Evolutionary conservation across 345 rosid species (phyloP), one percentile per base, ranked within the genome.

Genomic region (Populus alba): DNA sequence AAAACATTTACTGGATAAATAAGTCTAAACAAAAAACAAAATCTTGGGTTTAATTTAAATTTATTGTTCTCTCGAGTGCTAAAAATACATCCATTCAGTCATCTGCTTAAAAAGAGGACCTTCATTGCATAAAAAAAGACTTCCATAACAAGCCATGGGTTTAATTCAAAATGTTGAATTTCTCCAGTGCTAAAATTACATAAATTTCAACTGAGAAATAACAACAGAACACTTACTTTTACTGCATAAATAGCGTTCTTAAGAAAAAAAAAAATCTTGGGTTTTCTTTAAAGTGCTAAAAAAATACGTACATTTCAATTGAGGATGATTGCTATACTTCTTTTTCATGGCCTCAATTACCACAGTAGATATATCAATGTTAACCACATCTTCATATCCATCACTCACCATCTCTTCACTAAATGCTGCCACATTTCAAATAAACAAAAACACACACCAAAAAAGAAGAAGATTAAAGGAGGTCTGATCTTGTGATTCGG

Each of bases 351-450:
- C 79, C 49, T 88, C 90, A 35, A 92, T 86, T 43, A 90, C 97
- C 2, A 94, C 94, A 63, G 92, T 82, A 1, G 98, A 94, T 61
- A 92, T 87, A 75, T 94, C 98, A 9, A 91, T 75, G 79, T 84
- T 94, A 66, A 94, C 90, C 62, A 94, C 92, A 67, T 92, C 93
- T 79, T 89, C 88, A 70, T 90, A 94, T 20, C 97, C 97, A 78
- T 90, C 97, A 68, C 90, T 91, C 74, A 85, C 89, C 98, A 94
- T 85, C 20, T 87, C 93, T 78, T 91, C 90, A 70, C 97, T 90
- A 74, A 94, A 92, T 43, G 89, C 98, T 92, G 87, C 79, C 74
- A 62, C 45, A 78, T 23, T 5, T 23, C 27, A 8, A 43, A 45
- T 29, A 66, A 67, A 59, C 18, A 72, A 25, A 33, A 12, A 47